Base-by-base conservation (phyloP, 257 asterid genomes). In the Apocynum venetum region DNA sequence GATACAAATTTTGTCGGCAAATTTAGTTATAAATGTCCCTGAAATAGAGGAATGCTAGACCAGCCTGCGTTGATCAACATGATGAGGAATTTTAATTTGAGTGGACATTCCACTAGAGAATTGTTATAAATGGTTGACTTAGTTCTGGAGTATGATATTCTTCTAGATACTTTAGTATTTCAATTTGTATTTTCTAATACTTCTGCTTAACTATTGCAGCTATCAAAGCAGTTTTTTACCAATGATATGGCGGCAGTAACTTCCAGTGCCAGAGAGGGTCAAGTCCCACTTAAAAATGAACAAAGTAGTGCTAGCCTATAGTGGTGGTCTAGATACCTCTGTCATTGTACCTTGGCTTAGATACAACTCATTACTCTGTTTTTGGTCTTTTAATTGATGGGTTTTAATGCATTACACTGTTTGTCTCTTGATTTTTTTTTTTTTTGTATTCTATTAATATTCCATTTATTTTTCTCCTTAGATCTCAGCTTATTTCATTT, bases 271-370 rank as follows among this genome's bases (percentile, higher is more conserved):
- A 55, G 77, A 2, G 85, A 80, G 56, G 93, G 84, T 46, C 88
- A 86, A 76, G 85, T 73, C 77, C 68, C 86, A 76, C 88, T 84
- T 73, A 89, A 90, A 77, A 91, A 53, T 95, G 90, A 87, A 91
- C 79, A 95, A 95, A 85, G 99, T 95, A 79, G 98, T 93, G 72
- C 84, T 95, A 81, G 98, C 99, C 68, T 95, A 95, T 74, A 95
- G 98, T 78, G 98, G 99, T 79, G 99, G 99, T 76, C 83, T 95
- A 70, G 99, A 95, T 80, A 95, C 99, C 77, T 95, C 99, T 66
- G 99, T 95, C 68, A 95, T 95, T 85, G 99, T 95, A 56, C 99
- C 98, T 75, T 95, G 99, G 99, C 91, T 93, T 63, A 92, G 99
- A 97, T 93, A 84, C 72, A 71, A 47, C 73, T 19, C 41, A 3